phyloP scores from a whole-genome alignment of 2,329 filamentous ascomycete genomes.

The Epichloe scottii region DNA sequence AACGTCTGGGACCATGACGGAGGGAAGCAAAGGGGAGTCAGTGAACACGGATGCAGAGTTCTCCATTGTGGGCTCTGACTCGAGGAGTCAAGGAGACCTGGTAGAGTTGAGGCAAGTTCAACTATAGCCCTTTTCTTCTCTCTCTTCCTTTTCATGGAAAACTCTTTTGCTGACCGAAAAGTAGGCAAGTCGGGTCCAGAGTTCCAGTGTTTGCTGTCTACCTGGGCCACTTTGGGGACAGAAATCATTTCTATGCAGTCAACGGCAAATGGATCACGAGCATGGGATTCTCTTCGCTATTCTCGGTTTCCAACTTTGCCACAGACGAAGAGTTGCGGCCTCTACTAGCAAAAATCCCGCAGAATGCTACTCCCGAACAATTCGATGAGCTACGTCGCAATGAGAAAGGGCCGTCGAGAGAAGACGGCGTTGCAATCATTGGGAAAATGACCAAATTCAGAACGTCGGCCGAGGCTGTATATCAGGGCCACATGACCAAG shows the following conservation, averaged over 20 bases:
- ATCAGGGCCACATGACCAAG: constrained; percentile 33
- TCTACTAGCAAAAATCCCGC: constrained; percentile 19
- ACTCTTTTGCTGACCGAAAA: constrained; percentile 5
- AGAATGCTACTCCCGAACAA: constrained; percentile 14
- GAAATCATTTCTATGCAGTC: constrained; percentile 41
- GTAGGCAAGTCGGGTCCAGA: constrained; percentile 24
- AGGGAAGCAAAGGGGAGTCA: constrained; percentile 16
- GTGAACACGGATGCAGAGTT: constrained; percentile 15
- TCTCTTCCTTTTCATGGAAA: not conserved
- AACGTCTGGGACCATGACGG: constrained; percentile 12
- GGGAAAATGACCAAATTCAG: constrained; percentile 35
- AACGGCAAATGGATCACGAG: constrained; percentile 37
- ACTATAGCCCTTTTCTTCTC: not conserved
- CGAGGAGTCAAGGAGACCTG: constrained; percentile 33
- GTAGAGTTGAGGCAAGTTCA: constrained; percentile 32
- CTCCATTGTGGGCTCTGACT: constrained; percentile 14
- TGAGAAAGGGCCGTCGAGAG: constrained; percentile 31
- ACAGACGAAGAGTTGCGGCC: constrained; percentile 27
- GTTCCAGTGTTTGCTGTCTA: constrained; percentile 39
- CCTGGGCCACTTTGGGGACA: constrained; percentile 36
- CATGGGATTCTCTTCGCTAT: constrained; percentile 30
- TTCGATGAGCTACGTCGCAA: constrained; percentile 19
- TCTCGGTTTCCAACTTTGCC: constrained; percentile 37
- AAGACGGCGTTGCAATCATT: constrained; percentile 30
- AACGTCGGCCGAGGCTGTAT: constrained; percentile 28